Conservation (phyloP, 257 asterid genomes). For the Nicotiana undulata region DNA sequence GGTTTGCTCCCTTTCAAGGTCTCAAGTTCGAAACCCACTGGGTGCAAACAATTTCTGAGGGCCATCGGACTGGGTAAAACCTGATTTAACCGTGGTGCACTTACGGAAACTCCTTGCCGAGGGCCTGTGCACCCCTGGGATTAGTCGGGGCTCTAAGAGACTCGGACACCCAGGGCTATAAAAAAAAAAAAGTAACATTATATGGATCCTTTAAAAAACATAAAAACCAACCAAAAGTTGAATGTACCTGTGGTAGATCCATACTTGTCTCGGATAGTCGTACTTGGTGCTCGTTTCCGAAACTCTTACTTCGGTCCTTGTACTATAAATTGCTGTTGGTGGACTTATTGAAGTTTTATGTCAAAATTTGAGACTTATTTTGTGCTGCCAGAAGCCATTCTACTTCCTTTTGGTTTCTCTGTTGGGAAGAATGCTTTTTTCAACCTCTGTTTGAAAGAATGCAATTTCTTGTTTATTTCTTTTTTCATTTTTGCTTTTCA, state of each 20-base stretch:
- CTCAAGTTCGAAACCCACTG: no score
- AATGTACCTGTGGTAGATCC: neutral
- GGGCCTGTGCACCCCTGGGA: no score
- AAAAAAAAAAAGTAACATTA: neutral
- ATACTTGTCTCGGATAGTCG: neutral
- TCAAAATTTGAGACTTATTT: neutral
- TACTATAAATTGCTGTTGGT: neutral
- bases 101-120: no score
- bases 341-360: neutral
- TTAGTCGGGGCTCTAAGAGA: no score
- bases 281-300: neutral
- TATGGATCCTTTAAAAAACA: neutral
- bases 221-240: neutral
- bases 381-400: neutral
- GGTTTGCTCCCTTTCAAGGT: no score
- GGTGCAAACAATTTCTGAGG: no score
- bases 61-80: no score
- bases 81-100: no score
- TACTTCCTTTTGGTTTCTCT: neutral
- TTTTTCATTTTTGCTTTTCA: neutral
- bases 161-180: no score
- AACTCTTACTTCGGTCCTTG: neutral
- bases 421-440: neutral
- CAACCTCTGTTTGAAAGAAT: neutral
- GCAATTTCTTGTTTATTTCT: neutral